Evolutionary conservation across 2,329 filamentous ascomycete genomes (phyloP).

Genomic region (Mariannaea sp.): DNA sequence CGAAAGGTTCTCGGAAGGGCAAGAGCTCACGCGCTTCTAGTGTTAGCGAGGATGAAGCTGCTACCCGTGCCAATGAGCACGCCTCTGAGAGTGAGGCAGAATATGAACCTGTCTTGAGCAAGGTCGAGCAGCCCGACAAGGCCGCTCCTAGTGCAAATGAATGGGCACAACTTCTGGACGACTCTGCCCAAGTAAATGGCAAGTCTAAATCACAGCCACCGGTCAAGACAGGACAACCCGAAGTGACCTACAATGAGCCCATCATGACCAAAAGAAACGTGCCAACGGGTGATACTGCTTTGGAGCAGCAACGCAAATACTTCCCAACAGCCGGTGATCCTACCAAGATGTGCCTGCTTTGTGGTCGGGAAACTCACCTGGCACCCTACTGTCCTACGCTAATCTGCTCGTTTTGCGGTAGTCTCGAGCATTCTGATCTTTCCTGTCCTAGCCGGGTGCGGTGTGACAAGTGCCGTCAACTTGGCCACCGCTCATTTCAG

Average conservation of each 20-base stretch:
- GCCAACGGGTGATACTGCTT: conserved; percentile 41
- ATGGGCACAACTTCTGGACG: conserved; percentile 1
- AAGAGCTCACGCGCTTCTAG: conserved; percentile 30
- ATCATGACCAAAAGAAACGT: conserved; percentile 29
- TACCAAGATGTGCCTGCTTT: conserved; percentile 55
- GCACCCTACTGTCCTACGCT: conserved; percentile 51
- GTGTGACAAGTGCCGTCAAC: conserved; percentile 65
- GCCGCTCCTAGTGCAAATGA: conserved; percentile 13
- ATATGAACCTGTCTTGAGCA: conserved; percentile 32
- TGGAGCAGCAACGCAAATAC: conserved; percentile 51
- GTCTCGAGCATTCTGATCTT: conserved; percentile 52
- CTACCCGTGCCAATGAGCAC: conserved; percentile 12
- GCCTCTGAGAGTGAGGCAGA: conserved; percentile 37
- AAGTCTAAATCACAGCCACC: conserved; percentile 7
- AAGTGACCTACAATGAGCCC: conserved; percentile 3
- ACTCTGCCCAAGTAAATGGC: conserved; percentile 18
- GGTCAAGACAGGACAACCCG: neutral
- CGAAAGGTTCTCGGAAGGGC: conserved; percentile 13
- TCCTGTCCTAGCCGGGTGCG: conserved; percentile 56
- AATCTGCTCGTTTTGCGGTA: conserved; percentile 55
- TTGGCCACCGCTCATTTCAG: conserved; percentile 58
- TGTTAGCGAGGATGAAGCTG: conserved; percentile 27
- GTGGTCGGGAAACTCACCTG: conserved; percentile 54
- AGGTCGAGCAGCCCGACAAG: conserved; percentile 15
- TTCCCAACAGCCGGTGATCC: conserved; percentile 55